phyloP scores from a whole-genome alignment of 2,329 filamentous ascomycete species.

The Harringtonia lauricola region DNA sequence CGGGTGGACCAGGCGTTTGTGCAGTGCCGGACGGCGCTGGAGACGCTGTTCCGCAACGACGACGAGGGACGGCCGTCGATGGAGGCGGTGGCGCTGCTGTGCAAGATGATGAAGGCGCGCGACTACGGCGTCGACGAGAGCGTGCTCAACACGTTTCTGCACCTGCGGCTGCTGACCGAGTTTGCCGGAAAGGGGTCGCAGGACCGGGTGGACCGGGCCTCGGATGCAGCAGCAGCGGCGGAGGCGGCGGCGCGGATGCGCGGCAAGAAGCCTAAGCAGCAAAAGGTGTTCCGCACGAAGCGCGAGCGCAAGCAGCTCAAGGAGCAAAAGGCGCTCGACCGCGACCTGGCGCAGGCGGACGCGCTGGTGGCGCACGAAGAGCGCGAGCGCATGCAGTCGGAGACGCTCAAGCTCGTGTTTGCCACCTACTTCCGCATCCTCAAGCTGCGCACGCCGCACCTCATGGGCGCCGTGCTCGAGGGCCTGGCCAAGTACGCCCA shows the following conservation, averaged over 20 bases:
- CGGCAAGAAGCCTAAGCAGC: conserved; percentile 56
- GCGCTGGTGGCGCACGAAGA: conserved; percentile 87
- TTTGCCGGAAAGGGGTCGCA: conserved; percentile 76
- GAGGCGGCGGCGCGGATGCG: conserved; percentile 7
- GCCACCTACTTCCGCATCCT: conserved; percentile 90
- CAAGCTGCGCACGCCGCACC: conserved; percentile 65
- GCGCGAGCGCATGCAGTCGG: conserved; percentile 84
- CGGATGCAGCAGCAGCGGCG: conserved; percentile 14
- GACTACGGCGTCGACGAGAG: conserved; percentile 76
- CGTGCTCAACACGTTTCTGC: conserved; percentile 82
- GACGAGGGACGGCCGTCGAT: conserved; percentile 83
- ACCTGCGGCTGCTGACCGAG: conserved; percentile 77
- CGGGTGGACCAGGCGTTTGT: conserved; percentile 63
- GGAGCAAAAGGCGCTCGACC: conserved; percentile 78
- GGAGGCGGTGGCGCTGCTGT: conserved; percentile 73
- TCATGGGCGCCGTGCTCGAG: conserved; percentile 96
- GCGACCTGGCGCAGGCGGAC: conserved; percentile 88
- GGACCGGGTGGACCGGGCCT: conserved; percentile 57
- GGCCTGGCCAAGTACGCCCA: conserved; percentile 89
- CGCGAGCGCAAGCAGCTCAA: conserved; percentile 70
- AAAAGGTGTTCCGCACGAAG: conserved; percentile 83
- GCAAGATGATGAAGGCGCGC: conserved; percentile 90
- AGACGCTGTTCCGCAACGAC: conserved; percentile 74
- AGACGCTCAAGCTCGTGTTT: conserved; percentile 93
- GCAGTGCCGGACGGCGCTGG: conserved; percentile 68